Conservation (phyloP, 2,329 filamentous ascomycete genomes). For the Fusarium buxicola region DNA sequence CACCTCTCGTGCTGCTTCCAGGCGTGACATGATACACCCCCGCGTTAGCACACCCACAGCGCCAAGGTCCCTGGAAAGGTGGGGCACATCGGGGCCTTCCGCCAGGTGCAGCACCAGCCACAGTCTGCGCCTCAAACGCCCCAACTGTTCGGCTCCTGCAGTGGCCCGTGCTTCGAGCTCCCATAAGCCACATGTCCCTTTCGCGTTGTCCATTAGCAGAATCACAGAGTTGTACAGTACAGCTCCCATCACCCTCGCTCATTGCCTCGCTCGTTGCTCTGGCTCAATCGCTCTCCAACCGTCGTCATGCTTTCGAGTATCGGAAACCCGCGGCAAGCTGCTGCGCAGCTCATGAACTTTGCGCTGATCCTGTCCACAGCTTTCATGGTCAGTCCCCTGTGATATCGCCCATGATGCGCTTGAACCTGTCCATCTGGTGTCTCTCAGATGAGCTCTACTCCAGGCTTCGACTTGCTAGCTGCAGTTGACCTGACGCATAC, state of each 20-base stretch:
- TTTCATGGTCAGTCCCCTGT: conserved; percentile 76
- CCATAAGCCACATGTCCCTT: conserved; percentile 42
- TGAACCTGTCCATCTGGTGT: not conserved
- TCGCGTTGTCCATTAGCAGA: conserved; percentile 28
- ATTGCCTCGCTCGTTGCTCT: not conserved
- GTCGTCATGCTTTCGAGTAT: conserved; percentile 74
- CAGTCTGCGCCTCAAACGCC: conserved; percentile 25
- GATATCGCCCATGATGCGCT: conserved; percentile 26
- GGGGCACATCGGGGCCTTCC: conserved; percentile 6
- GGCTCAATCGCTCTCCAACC: not conserved
- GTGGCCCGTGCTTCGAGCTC: conserved; percentile 35
- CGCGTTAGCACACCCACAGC: conserved; percentile 33
- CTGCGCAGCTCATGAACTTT: conserved; percentile 88
- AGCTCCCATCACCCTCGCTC: conserved; percentile 24
- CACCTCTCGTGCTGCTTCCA: conserved; percentile 22
- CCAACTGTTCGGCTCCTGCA: conserved; percentile 13
- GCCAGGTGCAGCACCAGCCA: conserved; percentile 7
- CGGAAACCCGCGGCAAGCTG: conserved; percentile 81
- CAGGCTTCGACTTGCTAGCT: too few relatives aligned
- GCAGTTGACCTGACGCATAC: not conserved
- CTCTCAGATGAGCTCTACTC: too few relatives aligned
- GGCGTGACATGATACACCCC: conserved; percentile 17
- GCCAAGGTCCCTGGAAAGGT: conserved; percentile 30
- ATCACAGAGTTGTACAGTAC: conserved; percentile 34
- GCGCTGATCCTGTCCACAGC: conserved; percentile 89